Base-by-base conservation (phyloP, 208 protist species). In the Trypanosoma mega region DNA sequence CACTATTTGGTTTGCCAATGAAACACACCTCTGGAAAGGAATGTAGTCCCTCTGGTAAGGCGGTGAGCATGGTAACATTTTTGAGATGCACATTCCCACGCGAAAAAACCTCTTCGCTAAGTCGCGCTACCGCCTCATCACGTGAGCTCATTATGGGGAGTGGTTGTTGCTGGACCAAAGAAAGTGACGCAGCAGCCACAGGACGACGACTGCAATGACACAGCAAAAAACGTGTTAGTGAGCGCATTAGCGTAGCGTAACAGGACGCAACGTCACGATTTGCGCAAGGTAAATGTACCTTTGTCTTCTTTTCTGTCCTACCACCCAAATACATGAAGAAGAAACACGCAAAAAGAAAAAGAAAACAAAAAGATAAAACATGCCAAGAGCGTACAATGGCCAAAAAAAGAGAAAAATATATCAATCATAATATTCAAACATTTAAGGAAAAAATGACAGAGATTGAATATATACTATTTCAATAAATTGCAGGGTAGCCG, bases 1-100 rank as follows among this genome's bases (percentile, higher is more conserved):
- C 90, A 36, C 75, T 77, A 49, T 88, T 93, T 1, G 90, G 86
- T 60, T 92, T 90, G 12, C 90, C 90, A 49, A 94, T 92, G 52
- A 96, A 92, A 61, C 90, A 94, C 31, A 96, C 82, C 59, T 96
- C 86, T 0, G 90, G 90, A 59, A 89, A 92, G 1, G 90, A 96
- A 55, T 90, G 81, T 29, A 93, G 59, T 8, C 90, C 90, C 71
- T 96, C 86, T 14, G 90, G 90, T 16, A 96, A 74, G 8, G 87
- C 51, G 29, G 76, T 81, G 26, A 96, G 64, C 11, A 63, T 73
- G 43, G 85, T 76, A 18, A 90, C 83, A 60, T 92, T 93, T 60
- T 93, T 93, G 34, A 93, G 64, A 54, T 90, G 85, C 37, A 74
- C 59, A 50, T 96, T 96, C 26, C 90, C 90, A 11, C 73, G 58